A percentile compares a stretch with the other conserved stretches of the same genome.
Evolutionary conservation across 305 asterid genomes (phyloP).

Genomic region (Lippia alba): DNA sequence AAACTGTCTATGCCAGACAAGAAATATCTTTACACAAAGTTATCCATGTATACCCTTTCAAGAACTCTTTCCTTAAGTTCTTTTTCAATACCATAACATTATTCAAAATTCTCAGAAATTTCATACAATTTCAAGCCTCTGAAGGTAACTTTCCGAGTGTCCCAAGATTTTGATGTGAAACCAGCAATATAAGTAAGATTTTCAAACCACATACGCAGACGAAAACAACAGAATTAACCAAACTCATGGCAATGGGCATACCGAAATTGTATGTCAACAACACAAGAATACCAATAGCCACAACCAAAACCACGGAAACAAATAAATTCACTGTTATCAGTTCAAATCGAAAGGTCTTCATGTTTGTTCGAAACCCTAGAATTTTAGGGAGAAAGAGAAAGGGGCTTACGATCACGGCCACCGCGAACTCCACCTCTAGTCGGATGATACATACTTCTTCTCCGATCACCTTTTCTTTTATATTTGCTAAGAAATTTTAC

Average conservation of each 20-base stretch:
- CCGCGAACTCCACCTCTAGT: conserved; percentile 99
- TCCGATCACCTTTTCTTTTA: neutral
- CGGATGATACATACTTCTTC: conserved; percentile 78
- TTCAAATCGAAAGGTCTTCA: neutral
- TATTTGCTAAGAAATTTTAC: neutral
- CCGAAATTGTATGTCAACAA: neutral
- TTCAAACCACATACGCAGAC: neutral
- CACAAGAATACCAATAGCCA: neutral
- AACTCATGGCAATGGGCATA: neutral
- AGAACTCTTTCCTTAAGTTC: no score
- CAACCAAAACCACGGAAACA: conserved; percentile 1
- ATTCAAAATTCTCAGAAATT: no score
- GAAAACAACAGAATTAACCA: neutral
- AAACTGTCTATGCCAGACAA: no score
- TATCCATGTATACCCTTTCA: no score
- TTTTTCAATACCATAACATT: no score
- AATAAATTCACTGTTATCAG: neutral
- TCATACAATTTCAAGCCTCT: neutral
- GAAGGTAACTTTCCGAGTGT: neutral
- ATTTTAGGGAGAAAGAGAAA: conserved; percentile 15
- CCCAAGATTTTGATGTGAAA: neutral
- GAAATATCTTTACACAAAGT: no score
- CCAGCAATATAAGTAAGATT: neutral
- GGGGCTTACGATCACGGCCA: conserved; percentile 95
- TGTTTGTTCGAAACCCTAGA: conserved; percentile 46